Evolutionary conservation across 2,329 filamentous ascomycete species (phyloP).

Genomic region (Xylogone sp.): DNA sequence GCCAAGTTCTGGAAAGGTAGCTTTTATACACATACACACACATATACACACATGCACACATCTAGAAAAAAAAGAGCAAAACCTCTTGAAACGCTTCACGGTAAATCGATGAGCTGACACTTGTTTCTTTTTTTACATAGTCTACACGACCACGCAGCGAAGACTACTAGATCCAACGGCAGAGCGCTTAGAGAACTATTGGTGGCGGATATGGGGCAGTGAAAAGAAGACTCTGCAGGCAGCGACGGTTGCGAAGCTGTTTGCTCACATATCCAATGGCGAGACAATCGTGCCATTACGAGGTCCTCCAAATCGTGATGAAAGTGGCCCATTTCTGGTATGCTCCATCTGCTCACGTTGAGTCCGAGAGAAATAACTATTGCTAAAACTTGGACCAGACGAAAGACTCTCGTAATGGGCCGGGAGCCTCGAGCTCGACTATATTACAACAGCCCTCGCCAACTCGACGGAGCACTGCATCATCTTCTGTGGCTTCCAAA

Average conservation of each 20-base stretch:
- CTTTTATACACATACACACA: too few species aligned
- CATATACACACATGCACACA: too few species aligned
- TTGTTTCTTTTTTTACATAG: slow-evolving; percentile 30
- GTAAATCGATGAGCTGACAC: slow-evolving; percentile 1
- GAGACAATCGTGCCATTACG: slow-evolving; percentile 53
- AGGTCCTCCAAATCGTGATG: slow-evolving; percentile 50
- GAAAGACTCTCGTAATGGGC: slow-evolving; percentile 12
- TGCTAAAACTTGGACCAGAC: slow-evolving; percentile 22
- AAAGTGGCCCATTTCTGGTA: slow-evolving; percentile 42
- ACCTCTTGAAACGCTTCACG: too few species aligned
- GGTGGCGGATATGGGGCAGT: slow-evolving; percentile 64
- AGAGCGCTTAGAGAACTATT: slow-evolving; percentile 59
- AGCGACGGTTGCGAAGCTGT: slow-evolving; percentile 49
- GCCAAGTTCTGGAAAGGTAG: slow-evolving; percentile 55
- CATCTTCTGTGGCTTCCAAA: slow-evolving; percentile 14
- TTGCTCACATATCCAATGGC: slow-evolving; percentile 54
- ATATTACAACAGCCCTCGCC: slow-evolving; percentile 11
- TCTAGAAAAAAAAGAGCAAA: too few species aligned
- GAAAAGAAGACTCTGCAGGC: slow-evolving; percentile 43
- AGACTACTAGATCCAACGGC: slow-evolving; percentile 59
- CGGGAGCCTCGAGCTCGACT: slow-evolving; percentile 16
- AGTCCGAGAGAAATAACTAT: not conserved
- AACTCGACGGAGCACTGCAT: slow-evolving; percentile 17
- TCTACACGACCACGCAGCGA: slow-evolving; percentile 58
- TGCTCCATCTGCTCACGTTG: slow-evolving; percentile 15